Percentiles rank a stretch among this genome's conserved stretches.
These are phyloP conservation scores for Glycine soja DNA, from an alignment of 306 rosid genomes.

Conservation along the genomic window DNA sequence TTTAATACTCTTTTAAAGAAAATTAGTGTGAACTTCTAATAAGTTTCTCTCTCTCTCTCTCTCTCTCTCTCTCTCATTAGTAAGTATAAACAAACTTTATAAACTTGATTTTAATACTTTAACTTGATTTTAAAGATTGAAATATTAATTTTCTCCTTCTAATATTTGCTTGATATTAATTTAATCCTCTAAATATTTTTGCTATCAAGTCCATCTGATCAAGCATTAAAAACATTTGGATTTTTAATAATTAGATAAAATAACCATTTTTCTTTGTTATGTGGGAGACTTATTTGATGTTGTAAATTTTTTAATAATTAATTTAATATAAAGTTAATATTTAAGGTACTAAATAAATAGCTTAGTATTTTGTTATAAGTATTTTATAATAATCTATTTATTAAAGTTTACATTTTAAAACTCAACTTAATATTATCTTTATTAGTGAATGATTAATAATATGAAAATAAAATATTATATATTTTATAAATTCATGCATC, in stretches of 20 bases:
- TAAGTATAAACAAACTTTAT: not conserved
- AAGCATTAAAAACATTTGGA: not conserved
- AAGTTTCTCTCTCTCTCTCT: no score
- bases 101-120: not conserved
- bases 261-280: not conserved
- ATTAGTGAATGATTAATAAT: not conserved
- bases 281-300: not conserved
- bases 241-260: not conserved
- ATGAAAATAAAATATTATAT: not conserved
- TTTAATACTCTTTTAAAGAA: no score
- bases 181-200: not conserved
- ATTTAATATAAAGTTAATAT: not conserved
- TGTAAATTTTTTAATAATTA: not conserved
- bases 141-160: not conserved
- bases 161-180: not conserved
- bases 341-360: not conserved
- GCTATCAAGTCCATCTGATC: not conserved
- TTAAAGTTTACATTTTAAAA: not conserved
- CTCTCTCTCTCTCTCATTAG: no score
- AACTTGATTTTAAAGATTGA: not conserved
- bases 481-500: not conserved
- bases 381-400: not conserved
- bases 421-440: not conserved
- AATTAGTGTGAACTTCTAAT: no score
- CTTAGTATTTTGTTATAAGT: not conserved